Percentiles rank a stretch among this genome's conserved stretches.
phyloP scores from a whole-genome alignment of 371 early-diverging fungal genomes.

The Mortierella sp. region DNA sequence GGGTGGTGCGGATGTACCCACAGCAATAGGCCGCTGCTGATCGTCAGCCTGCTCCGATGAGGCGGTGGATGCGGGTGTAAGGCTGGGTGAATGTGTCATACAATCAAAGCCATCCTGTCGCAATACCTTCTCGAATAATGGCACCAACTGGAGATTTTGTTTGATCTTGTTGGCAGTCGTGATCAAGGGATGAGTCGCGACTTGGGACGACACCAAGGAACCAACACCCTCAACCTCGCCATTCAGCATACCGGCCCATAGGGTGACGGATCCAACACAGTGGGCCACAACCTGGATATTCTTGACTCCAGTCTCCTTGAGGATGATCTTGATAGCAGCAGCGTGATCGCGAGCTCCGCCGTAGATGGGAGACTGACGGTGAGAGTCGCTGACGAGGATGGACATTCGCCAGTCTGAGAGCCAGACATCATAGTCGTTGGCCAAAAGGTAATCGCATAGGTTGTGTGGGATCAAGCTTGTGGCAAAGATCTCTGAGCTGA shows the following conservation, averaged over 20 bases:
- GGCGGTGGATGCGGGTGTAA: too few species aligned
- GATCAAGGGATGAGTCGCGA: constrained; percentile 33
- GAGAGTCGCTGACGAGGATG: constrained; percentile 26
- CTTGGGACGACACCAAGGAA: constrained; percentile 46
- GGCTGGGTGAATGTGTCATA: constrained; percentile 30
- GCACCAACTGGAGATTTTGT: constrained; percentile 38
- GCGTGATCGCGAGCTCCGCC: constrained; percentile 44
- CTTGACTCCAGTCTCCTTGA: constrained; percentile 40
- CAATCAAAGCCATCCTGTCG: constrained; percentile 43
- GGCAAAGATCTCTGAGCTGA: constrained; percentile 52
- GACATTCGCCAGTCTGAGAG: constrained; percentile 56
- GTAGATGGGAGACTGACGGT: constrained; percentile 50
- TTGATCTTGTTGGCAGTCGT: constrained; percentile 41
- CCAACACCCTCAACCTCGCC: constrained; percentile 57
- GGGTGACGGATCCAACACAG: constrained; percentile 54
- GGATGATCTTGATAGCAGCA: constrained; percentile 53
- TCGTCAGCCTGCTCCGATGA: constrained; percentile 10
- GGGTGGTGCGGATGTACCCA: constrained; percentile 1
- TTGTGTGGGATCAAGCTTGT: constrained; percentile 53
- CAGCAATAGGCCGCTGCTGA: constrained; percentile 7
- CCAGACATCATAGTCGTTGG: constrained; percentile 57
- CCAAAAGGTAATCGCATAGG: constrained; percentile 54
- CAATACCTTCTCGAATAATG: constrained; percentile 39
- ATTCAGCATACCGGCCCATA: constrained; percentile 57
- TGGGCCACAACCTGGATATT: constrained; percentile 56